Percentiles rank a stretch among this genome's conserved stretches.
These are phyloP conservation scores for Aspergillus fijiensis DNA, from an alignment of 2,329 filamentous ascomycete species.

Conservation along the genomic window DNA sequence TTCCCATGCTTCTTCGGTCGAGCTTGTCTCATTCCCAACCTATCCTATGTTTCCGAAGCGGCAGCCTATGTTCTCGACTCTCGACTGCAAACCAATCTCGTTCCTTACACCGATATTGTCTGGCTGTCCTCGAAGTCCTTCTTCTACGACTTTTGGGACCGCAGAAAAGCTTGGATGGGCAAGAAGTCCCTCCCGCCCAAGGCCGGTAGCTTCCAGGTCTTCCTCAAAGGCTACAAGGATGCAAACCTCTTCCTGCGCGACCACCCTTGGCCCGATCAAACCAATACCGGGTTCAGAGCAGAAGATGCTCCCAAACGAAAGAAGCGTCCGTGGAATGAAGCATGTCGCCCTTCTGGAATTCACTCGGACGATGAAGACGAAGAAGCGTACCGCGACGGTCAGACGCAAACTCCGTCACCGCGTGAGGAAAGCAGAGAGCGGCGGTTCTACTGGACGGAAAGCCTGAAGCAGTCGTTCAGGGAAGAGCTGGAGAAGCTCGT, in stretches of 20 bases:
- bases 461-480: slow-evolving; percentile 83
- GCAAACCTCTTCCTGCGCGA: slow-evolving; percentile 93
- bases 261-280: slow-evolving; percentile 95
- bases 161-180: slow-evolving; percentile 81
- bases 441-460: slow-evolving; percentile 80
- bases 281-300: slow-evolving; percentile 65
- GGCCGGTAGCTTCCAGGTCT: slow-evolving; percentile 94
- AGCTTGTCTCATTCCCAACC: slow-evolving; percentile 92
- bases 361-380: slow-evolving; percentile 64
- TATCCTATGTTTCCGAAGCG: slow-evolving; percentile 96
- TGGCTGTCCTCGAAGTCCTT: slow-evolving; percentile 94
- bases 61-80: slow-evolving; percentile 93
- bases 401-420: slow-evolving; percentile 42
- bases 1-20: slow-evolving; percentile 97
- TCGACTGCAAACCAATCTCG: slow-evolving; percentile 84
- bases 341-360: slow-evolving; percentile 68
- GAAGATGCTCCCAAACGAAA: slow-evolving; percentile 66
- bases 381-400: slow-evolving; percentile 46
- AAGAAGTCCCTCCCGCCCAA: slow-evolving; percentile 85
- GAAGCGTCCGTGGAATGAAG: slow-evolving; percentile 75
- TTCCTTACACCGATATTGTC: slow-evolving; percentile 95
- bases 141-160: slow-evolving; percentile 97
- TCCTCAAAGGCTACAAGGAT: slow-evolving; percentile 94
- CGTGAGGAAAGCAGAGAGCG: slow-evolving; percentile 48
- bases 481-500: slow-evolving; percentile 97